These are phyloP conservation scores for Sechiopsis laciniata DNA, from an alignment of 306 rosid genomes.

Conservation along the genomic window DNA sequence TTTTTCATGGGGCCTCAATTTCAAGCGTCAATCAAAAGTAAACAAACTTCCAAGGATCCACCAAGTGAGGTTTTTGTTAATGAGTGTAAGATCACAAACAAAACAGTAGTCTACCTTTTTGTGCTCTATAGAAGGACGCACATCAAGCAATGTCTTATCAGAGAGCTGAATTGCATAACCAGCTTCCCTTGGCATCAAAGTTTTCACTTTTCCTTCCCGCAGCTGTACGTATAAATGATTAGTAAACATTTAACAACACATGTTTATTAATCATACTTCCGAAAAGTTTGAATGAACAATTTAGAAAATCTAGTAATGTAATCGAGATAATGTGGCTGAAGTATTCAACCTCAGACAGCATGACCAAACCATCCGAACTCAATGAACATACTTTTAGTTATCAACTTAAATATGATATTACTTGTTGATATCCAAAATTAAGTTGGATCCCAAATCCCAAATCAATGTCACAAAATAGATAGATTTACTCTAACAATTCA, in stretches of 20 bases:
- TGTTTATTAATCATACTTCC: background rate
- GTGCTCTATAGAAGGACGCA: constrained; percentile 81
- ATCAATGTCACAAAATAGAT: background rate
- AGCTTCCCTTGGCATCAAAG: constrained; percentile 80
- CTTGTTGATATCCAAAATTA: background rate
- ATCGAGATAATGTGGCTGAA: background rate
- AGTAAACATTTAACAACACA: background rate
- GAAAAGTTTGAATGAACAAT: background rate
- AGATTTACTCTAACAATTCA: background rate
- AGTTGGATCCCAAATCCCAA: background rate
- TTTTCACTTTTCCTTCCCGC: constrained; percentile 74
- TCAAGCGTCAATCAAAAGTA: background rate
- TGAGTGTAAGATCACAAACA: constrained; percentile 1
- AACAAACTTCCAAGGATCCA: background rate
- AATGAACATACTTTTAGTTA: background rate
- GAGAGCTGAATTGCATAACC: constrained; percentile 92
- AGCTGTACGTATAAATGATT: constrained; percentile 31
- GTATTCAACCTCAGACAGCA: background rate
- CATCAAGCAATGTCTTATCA: constrained; percentile 82
- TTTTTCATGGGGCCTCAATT: background rate
- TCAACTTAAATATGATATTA: background rate
- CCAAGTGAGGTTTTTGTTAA: background rate
- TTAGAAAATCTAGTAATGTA: background rate
- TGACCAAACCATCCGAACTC: background rate
- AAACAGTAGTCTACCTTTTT: constrained; percentile 39